Evolutionary conservation across 2,329 filamentous ascomycete species (phyloP), one percentile per base, ranked within the genome.

Genomic region (Plenodomus tracheiphilus): DNA sequence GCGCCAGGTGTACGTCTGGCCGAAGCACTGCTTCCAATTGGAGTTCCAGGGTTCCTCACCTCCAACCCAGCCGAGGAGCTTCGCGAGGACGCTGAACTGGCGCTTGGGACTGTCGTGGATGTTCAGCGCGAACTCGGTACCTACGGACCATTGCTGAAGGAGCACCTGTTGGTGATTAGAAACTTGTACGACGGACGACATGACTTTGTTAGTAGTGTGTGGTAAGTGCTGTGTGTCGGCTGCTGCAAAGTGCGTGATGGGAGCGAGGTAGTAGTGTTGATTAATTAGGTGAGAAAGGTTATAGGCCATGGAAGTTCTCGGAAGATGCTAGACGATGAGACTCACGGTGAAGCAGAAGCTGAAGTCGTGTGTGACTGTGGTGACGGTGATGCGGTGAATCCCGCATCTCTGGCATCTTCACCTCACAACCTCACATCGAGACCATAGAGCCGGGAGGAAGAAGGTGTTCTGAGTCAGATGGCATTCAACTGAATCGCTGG

Each of bases 31-130:
- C 4, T 20, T 5, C 46, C 46, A 49, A 4, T 37, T 28, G 15
- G 36, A 16, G 13, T 41, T 44, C 46, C 46, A 48, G 2, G 46
- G 22, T 35, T 43, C 40, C 18, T 48, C 46, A n/a, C 46, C 46
- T n/a, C 40, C 40, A 9, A 39, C 35, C 46, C 46, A 48, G 10
- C 20, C 36, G 18, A 21, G 25, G 11, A 42, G 16, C 17, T 43
- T 48, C 4, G 46, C 46, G 7, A 48, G 46, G 8, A 48, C 9
- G 19, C 38, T 22, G 35, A 48, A 48, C 18, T 48, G 46, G 6
- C 46, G 35, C 20, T 48, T 48, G 7, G 46, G 22, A 6, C 21
- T 34, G 9, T 43, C 46, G 8, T 48, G 17, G 10, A 35, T 21
- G 35, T 48, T 35, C 6, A 48, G 40, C 15, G 17, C 19, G 11